These are phyloP conservation scores for Codiaeum variegatum DNA, from an alignment of 441 rosid genomes.

Conservation along the genomic window DNA sequence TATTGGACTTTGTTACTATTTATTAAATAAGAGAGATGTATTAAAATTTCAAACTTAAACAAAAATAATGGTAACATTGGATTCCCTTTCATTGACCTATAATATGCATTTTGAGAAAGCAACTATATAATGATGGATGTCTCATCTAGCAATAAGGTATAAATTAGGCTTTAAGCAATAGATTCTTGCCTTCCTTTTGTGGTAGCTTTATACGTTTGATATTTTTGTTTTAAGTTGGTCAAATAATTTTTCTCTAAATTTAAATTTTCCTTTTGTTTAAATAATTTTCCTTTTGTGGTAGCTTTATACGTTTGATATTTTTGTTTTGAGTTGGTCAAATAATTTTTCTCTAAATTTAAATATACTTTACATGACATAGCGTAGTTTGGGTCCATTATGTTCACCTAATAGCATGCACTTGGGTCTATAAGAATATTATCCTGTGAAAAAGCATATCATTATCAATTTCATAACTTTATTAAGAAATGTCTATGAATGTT, in stretches of 20 bases:
- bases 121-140: slow-evolving; percentile 15
- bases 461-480: slow-evolving; percentile 6
- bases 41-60: no score
- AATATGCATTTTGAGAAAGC: slow-evolving; percentile 19
- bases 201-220: slow-evolving; percentile 21
- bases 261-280: no score
- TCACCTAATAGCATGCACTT: slow-evolving; percentile 12
- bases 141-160: slow-evolving; percentile 17
- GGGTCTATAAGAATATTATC: slow-evolving; percentile 20
- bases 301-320: slow-evolving; percentile 18
- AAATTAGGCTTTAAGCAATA: slow-evolving; percentile 23
- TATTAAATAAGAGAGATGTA: no score
- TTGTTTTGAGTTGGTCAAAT: background rate
- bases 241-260: background rate
- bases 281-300: slow-evolving; percentile 24
- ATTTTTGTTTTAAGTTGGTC: background rate
- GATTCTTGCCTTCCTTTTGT: slow-evolving; percentile 26
- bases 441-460: background rate
- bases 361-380: background rate
- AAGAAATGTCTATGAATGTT: background rate
- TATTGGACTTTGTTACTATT: no score
- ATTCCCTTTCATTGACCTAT: slow-evolving; percentile 31
- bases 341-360: background rate
- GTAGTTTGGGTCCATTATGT: slow-evolving; percentile 17
- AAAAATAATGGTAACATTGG: slow-evolving; percentile 20